Percentiles rank a stretch among this genome's conserved stretches.
Evolutionary conservation across 441 rosid species (phyloP).

Genomic region (Corymbia calophylla): DNA sequence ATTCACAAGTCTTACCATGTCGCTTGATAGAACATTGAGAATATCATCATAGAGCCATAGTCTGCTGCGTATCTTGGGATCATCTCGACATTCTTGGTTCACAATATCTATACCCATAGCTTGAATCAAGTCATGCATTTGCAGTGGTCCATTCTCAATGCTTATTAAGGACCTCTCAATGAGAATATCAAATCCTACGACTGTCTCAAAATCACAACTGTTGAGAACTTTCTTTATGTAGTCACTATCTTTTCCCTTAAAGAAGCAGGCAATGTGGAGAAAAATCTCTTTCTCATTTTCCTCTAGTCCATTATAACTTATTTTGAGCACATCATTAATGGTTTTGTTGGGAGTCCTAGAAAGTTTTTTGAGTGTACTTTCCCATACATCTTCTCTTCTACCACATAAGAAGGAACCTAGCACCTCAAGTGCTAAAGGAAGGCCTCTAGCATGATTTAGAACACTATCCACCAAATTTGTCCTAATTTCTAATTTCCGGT

Average conservation of each 20-base stretch:
- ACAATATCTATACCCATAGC: neutral
- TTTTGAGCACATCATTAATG: neutral
- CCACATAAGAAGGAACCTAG: rapidly evolving
- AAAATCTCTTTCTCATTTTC: rapidly evolving
- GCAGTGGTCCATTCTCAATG: neutral
- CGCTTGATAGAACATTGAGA: neutral
- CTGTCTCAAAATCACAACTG: neutral
- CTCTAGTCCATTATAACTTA: neutral
- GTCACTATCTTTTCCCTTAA: rapidly evolving
- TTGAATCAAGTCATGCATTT: neutral
- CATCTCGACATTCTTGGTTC: neutral
- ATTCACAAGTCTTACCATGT: neutral
- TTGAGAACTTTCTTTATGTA: neutral
- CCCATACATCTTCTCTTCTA: neutral
- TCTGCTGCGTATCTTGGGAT: neutral
- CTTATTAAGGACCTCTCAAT: neutral
- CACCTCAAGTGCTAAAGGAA: neutral
- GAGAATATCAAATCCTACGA: neutral
- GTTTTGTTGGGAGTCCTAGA: rapidly evolving
- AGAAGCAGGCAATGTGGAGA: neutral
- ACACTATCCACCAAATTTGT: rapidly evolving
- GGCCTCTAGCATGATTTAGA: neutral
- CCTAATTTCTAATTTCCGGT: rapidly evolving
- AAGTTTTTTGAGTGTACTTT: rapidly evolving
- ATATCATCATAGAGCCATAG: neutral